Conservation (phyloP, 257 asterid species). For the Orobanche coerulescens region DNA sequence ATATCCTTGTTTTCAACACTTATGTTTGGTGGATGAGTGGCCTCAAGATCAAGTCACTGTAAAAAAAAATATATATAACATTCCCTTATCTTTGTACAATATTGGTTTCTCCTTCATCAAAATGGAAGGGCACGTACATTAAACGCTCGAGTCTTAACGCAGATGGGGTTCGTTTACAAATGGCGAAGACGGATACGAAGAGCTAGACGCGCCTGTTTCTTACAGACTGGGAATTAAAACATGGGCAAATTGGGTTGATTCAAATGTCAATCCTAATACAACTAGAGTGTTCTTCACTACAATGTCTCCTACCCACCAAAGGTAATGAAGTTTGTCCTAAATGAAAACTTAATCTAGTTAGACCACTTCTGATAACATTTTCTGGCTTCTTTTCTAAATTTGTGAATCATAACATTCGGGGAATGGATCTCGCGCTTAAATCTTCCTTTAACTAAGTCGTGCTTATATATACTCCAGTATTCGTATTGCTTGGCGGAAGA, state of each 20-base stretch:
- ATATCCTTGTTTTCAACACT: constrained; percentile 75
- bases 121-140: not conserved
- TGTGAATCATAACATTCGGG: no score
- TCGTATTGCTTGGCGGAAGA: no score
- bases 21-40: constrained; percentile 98
- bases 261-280: constrained; percentile 58
- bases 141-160: constrained; percentile 10
- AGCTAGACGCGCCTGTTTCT: constrained; percentile 59
- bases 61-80: no score
- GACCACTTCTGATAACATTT: no score
- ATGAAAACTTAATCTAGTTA: no score
- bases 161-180: constrained; percentile 93
- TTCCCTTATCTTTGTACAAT: no score
- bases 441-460: no score
- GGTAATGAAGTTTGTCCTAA: no score
- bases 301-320: constrained; percentile 90
- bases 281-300: constrained; percentile 85
- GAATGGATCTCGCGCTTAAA: no score
- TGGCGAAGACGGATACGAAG: constrained; percentile 73
- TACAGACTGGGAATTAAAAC: constrained; percentile 69
- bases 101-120: no score
- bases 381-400: no score
- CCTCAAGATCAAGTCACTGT: constrained; percentile 69
- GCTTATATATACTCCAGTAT: no score
- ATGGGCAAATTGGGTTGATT: constrained; percentile 98